Evolutionary conservation across 108 stramenopile species (phyloP), one percentile per base, ranked within the genome.

Genomic region (Skeletonema tropicum): DNA sequence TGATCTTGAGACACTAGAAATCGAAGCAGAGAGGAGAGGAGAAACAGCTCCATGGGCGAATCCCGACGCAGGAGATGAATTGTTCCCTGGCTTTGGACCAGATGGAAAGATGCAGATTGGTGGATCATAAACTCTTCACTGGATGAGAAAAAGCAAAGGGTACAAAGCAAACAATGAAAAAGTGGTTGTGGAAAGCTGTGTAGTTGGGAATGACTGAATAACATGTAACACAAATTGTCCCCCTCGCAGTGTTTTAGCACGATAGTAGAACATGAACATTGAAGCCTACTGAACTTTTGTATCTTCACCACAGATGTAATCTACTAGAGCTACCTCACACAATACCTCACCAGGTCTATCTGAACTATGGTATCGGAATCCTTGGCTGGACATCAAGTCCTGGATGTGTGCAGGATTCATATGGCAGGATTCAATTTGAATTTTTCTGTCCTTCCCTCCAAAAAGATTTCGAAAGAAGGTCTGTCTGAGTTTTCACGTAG

Each of bases 11-110:
- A 77, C 63, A 55, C 89, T 93, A 83, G 95, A 96, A 77, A 90
- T 94, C 42, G 89, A 94, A 64, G 95, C 93, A 12, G 91, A 88
- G 74, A 57, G 84, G 39, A 80, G 72, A 49, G 95, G 95, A 12
- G 95, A 94, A 60, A 38, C 41, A 11, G 93, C 91, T 19, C 95
- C 95, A 9, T 96, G 95, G 95, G 68, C 88, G n/a, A 91, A 90
- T 60, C 85, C 84, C 7, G 67, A 89, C 71, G 85, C 66, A 15
- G 84, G 80, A 63, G 92, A 95, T 67, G 91, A 92, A 60, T 61
- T 95, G 32, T 69, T 93, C 19, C 90, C 92, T 26, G 90, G 90
- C 64, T 95, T 95, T 67, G 94, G 90, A 73, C 68, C 81, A 25
- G 72, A 89, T 57, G 92, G 94, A 65, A 90, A 86, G 71, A 95